Evolutionary conservation across 768 basidiomycete genomes (phyloP).

Genomic region (Nidularia pulvinata): DNA sequence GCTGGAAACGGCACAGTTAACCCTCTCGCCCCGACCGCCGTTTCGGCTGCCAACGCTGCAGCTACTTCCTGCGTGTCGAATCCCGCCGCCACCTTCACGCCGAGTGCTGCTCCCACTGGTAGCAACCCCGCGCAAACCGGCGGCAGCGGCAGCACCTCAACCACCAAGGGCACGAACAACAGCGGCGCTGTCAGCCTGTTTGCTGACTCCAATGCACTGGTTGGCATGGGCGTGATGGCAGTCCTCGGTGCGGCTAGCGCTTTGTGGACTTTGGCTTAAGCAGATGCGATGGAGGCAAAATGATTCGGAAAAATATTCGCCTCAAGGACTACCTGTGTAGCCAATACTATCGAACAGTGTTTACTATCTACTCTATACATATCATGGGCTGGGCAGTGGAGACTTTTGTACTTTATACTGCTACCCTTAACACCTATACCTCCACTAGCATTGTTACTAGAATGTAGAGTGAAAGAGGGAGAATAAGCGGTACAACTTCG

Average conservation of each 20-base stretch:
- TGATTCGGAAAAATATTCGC: no score
- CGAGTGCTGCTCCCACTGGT: constrained; percentile 37
- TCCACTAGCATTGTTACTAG: no score
- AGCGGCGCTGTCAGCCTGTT: constrained; percentile 17
- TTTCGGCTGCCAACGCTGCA: constrained; percentile 49
- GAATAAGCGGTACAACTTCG: no score
- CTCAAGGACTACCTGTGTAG: no score
- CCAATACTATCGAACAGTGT: no score
- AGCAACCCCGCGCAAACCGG: constrained; percentile 17
- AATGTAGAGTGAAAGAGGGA: no score
- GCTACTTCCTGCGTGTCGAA: constrained; percentile 69
- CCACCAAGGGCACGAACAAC: constrained; percentile 13
- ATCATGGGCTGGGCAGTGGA: no score
- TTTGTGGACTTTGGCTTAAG: constrained; percentile 37
- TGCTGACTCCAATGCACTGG: constrained; percentile 26
- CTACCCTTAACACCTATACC: no score
- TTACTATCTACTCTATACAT: no score
- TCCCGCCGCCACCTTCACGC: constrained; percentile 63
- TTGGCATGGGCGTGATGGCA: constrained; percentile 31
- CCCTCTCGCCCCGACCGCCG: constrained; percentile 43
- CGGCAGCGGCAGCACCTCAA: constrained; percentile 7
- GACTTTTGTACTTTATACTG: no score
- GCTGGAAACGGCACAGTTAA: constrained; percentile 84
- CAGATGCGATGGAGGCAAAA: no score
- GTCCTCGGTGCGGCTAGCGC: constrained; percentile 37